These are phyloP conservation scores for Diospyros lotus DNA, from an alignment of 148 eudicot genomes.

Conservation along the genomic window DNA sequence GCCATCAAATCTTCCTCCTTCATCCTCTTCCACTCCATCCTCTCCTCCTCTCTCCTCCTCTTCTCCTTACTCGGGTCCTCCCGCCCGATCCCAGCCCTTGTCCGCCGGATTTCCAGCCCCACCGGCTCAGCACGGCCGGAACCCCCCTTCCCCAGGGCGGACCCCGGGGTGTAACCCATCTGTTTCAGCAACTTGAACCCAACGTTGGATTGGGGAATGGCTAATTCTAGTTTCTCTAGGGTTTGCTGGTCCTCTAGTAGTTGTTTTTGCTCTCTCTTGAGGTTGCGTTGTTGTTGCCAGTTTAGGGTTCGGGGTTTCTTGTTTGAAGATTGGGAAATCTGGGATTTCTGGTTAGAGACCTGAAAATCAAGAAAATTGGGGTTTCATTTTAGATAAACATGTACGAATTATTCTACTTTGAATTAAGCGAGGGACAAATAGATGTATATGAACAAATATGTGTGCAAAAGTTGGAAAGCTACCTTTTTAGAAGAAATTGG, in stretches of 20 bases:
- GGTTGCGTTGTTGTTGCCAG: conserved; percentile 43
- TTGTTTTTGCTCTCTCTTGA: conserved; percentile 50
- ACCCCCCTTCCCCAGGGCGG: conserved; percentile 67
- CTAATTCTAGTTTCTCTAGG: conserved; percentile 49
- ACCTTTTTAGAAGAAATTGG: conserved; percentile 40
- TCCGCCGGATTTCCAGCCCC: conserved; percentile 69
- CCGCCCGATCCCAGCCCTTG: conserved; percentile 71
- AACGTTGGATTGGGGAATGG: conserved; percentile 76
- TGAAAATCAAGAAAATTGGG: conserved; percentile 10
- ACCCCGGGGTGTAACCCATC: conserved; percentile 89
- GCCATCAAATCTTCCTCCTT: conserved; percentile 48
- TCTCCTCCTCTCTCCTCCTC: conserved; percentile 50
- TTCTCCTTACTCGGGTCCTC: conserved; percentile 75
- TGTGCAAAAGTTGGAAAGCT: not conserved
- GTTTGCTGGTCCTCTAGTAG: conserved; percentile 68
- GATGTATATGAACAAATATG: not conserved
- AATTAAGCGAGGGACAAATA: not conserved
- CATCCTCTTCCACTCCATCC: conserved; percentile 35
- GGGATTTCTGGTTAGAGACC: conserved; percentile 23
- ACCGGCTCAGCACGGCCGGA: conserved; percentile 66
- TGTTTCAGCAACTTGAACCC: conserved; percentile 75
- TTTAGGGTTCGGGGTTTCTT: conserved; percentile 43
- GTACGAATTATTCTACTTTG: no score
- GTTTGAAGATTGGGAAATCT: conserved; percentile 28
- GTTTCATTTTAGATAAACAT: not conserved